Percentiles rank a stretch among this genome's conserved stretches.
Evolutionary conservation across 2,329 filamentous ascomycete genomes (phyloP).

Genomic region (Beauveria bassiana): DNA sequence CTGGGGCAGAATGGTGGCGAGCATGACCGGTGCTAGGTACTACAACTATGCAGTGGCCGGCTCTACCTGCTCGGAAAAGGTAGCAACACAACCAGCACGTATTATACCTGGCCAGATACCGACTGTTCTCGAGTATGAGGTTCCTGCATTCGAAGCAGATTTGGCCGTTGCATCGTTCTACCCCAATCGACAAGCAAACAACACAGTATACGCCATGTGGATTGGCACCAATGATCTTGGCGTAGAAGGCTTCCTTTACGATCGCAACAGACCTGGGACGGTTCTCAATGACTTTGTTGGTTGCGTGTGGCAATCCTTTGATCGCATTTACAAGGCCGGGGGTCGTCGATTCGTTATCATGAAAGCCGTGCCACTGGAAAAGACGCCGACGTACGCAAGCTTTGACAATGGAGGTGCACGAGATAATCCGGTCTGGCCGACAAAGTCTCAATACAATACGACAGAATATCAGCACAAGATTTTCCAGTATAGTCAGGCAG

Average conservation of each 20-base stretch:
- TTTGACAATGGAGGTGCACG: conserved; percentile 29
- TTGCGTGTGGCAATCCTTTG: conserved; percentile 56
- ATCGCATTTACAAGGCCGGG: conserved; percentile 56
- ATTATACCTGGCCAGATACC: conserved; percentile 41
- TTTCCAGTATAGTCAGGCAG: conserved; percentile 37
- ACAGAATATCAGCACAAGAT: conserved; percentile 38
- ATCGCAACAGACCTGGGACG: conserved; percentile 50
- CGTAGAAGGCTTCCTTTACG: conserved; percentile 54
- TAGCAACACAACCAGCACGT: conserved; percentile 42
- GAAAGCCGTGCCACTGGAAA: conserved; percentile 59
- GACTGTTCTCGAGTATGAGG: conserved; percentile 52
- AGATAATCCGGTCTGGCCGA: conserved; percentile 37
- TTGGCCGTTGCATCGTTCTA: conserved; percentile 34
- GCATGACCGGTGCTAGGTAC: conserved; percentile 47
- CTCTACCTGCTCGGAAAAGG: conserved; percentile 63
- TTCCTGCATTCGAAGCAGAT: conserved; percentile 49
- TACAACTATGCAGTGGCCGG: conserved; percentile 67
- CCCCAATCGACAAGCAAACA: conserved; percentile 37
- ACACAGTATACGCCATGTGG: conserved; percentile 69
- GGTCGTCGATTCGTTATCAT: conserved; percentile 65
- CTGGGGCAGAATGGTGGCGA: conserved; percentile 61
- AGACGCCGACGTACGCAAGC: conserved; percentile 55
- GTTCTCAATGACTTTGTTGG: conserved; percentile 58
- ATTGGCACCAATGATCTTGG: conserved; percentile 79
- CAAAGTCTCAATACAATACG: conserved; percentile 38